Base-by-base conservation (phyloP, 768 basidiomycete genomes). In the Phylloporus scabripes region DNA sequence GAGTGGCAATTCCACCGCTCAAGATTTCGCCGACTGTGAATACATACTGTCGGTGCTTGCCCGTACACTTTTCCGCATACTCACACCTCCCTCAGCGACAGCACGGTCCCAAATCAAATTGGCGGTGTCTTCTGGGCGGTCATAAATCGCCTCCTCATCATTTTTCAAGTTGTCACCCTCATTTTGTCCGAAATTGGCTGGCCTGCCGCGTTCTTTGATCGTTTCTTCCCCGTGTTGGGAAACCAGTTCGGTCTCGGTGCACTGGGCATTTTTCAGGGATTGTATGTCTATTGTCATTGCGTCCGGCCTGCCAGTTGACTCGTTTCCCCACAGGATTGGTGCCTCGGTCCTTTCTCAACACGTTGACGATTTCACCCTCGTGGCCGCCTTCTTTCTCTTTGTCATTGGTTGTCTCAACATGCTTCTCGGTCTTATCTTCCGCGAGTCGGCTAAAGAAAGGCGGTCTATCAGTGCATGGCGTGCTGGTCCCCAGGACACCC, bases 111-210 rank as follows among this genome's bases (percentile, higher is more conserved):
- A 4, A 90, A 91, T 67, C 92, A 95, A 65, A 79, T 88, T 26
- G 92, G 88, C 17, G 92, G 92, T 23, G 79, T 81, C 8, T 95
- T 96, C 70, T 96, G 92, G 88, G 87, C 89, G 5, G 82, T 95
- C 53, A 72, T 94, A 54, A 90, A 91, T 68, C 77, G 89, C 51
- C 76, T 95, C 48, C 79, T 95, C 66, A 90, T 95, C 66, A 80
- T 92, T 53, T 83, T 87, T 67, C 87, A 93, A 72, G 79, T 85
- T 52, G 65, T 92, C 59, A 74, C 91, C 28, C 82, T 95, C 60
- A 68, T 92, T 53, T 51, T 92, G 49, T 87, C 92, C 48, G 93
- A 96, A 68, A 53, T 92, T 50, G 82, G 87, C 54, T 87, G 89
- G 79, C 90, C 90, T 10, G 67, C 77, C 7, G 62, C 72, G 26